These are phyloP conservation scores for Apiospora arundinis DNA, from an alignment of 2,329 filamentous ascomycete species.

Conservation along the genomic window DNA sequence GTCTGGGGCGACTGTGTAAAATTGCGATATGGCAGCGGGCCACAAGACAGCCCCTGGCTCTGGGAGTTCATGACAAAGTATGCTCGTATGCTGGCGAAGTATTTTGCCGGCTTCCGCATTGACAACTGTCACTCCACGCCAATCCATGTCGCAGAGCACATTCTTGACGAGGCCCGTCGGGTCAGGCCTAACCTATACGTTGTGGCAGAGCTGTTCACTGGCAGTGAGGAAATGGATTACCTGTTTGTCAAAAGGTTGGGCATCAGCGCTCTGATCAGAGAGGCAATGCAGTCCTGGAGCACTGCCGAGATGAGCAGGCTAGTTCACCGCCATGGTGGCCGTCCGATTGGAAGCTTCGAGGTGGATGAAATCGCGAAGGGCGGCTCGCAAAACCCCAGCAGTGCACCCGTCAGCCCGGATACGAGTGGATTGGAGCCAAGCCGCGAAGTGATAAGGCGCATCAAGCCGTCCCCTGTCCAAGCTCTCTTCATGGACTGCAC, in stretches of 20 bases:
- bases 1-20: constrained; percentile 99
- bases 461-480: constrained; percentile 88
- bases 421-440: constrained; percentile 44
- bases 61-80: constrained; percentile 98
- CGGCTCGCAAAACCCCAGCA: constrained; percentile 50
- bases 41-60: constrained; percentile 87
- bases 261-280: constrained; percentile 88
- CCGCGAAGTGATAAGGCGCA: constrained; percentile 75
- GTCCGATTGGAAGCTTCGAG: constrained; percentile 96
- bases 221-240: constrained; percentile 95
- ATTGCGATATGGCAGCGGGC: constrained; percentile 82
- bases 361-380: constrained; percentile 81
- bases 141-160: constrained; percentile 90
- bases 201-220: constrained; percentile 93
- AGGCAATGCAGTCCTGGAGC: constrained; percentile 98
- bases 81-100: constrained; percentile 88
- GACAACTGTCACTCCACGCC: constrained; percentile 99
- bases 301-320: constrained; percentile 90
- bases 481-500: constrained; percentile 99
- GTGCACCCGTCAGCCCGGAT: constrained; percentile 39
- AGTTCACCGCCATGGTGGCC: constrained; percentile 90
- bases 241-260: constrained; percentile 93
- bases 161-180: constrained; percentile 89
- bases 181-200: constrained; percentile 89
- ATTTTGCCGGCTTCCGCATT: constrained; percentile 94